These are phyloP conservation scores for Chlorella ohadii DNA, from an alignment of 139 green algal genomes.

Conservation along the genomic window DNA sequence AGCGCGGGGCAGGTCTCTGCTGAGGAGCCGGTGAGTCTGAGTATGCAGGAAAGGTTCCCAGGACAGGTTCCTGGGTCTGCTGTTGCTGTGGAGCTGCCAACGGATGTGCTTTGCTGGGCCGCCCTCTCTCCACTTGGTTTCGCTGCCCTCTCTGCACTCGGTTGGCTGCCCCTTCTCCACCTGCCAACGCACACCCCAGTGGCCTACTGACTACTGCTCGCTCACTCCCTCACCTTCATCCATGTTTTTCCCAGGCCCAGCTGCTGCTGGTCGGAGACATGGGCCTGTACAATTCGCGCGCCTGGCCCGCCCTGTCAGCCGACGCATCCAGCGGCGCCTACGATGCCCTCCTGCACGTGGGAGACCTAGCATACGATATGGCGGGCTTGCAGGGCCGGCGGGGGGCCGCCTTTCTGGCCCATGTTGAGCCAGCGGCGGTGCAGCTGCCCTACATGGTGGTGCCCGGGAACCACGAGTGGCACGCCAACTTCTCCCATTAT, in stretches of 20 bases:
- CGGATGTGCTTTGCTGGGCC: too few relatives aligned
- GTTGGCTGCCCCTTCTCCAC: too few relatives aligned
- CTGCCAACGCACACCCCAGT: too few relatives aligned
- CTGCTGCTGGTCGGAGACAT: conserved; percentile 42
- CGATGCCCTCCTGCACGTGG: conserved; percentile 24
- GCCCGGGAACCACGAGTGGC: conserved; percentile 40
- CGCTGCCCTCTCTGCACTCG: too few relatives aligned
- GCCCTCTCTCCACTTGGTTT: too few relatives aligned
- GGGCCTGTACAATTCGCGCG: conserved; percentile 24
- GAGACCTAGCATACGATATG: conserved; percentile 44
- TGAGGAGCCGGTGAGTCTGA: background rate
- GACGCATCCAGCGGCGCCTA: background rate
- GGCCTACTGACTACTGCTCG: background rate
- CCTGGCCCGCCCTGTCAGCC: conserved; percentile 9
- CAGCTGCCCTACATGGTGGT: conserved; percentile 35
- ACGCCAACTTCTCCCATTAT: conserved; percentile 37
- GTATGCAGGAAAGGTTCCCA: too few relatives aligned
- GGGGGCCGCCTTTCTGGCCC: conserved; percentile 8
- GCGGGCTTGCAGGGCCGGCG: conserved; percentile 10
- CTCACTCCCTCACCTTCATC: too few relatives aligned
- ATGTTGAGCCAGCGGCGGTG: conserved; percentile 8
- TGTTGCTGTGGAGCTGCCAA: too few relatives aligned
- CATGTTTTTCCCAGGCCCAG: background rate
- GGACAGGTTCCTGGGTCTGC: too few relatives aligned
- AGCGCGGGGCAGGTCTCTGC: background rate